Evolutionary conservation across 2,329 filamentous ascomycete species (phyloP).

Genomic region (Fusarium sp.): DNA sequence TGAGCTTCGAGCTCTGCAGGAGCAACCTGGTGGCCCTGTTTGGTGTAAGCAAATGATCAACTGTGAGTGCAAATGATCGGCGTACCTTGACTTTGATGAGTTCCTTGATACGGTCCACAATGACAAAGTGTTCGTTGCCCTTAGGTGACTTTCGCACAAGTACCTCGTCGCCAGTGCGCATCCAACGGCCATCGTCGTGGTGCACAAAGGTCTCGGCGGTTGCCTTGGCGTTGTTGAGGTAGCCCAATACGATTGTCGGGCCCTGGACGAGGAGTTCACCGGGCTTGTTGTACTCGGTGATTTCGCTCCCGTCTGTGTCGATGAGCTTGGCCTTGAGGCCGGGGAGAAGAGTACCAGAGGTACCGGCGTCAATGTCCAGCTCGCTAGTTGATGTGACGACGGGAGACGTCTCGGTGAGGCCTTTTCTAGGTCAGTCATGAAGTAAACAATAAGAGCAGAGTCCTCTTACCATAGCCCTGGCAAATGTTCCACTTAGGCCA

Average conservation of each 20-base stretch:
- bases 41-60: background rate
- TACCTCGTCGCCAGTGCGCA: conserved; percentile 86
- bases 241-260: conserved; percentile 80
- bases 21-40: conserved; percentile 76
- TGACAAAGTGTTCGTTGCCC: conserved; percentile 81
- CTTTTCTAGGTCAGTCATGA: conserved; percentile 46
- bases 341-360: conserved; percentile 72
- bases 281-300: conserved; percentile 72
- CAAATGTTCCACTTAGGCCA: conserved; percentile 71
- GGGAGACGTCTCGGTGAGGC: conserved; percentile 76
- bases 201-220: conserved; percentile 78
- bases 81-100: conserved; percentile 78
- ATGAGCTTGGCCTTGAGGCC: conserved; percentile 70
- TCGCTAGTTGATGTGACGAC: conserved; percentile 66
- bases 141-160: conserved; percentile 68
- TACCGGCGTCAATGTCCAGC: conserved; percentile 71
- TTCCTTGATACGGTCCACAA: conserved; percentile 78
- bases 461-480: conserved; percentile 73
- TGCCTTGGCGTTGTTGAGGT: conserved; percentile 85
- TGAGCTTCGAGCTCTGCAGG: conserved; percentile 81
- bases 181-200: conserved; percentile 73
- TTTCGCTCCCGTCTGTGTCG: conserved; percentile 69
- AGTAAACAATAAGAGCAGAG: rapidly evolving
- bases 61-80: rapidly evolving
- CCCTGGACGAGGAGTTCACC: conserved; percentile 83